Base-by-base conservation (phyloP, 2,329 filamentous ascomycete genomes). In the Nothopassalora personata region DNA sequence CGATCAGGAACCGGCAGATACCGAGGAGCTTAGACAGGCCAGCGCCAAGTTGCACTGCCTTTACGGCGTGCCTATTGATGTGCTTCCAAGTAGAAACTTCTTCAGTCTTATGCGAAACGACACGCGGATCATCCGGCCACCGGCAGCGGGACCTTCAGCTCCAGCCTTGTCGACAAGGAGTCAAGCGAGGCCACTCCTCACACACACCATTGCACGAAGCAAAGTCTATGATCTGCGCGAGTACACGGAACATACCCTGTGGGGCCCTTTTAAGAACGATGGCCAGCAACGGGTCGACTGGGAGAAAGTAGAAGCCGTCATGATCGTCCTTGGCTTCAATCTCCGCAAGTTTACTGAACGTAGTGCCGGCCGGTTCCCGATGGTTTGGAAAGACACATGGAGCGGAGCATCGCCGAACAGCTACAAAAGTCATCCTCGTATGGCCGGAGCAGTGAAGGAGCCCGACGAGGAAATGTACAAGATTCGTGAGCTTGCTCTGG, bases 231-330 rank as follows among this genome's bases (percentile, higher is more conserved):
- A 92, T 68, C 73, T 92, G 51, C 79, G 89, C 1, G 80, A 86
- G 64, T 89, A 90, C 71, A 87, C 82, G 0, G 70, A 75, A 1
- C 71, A 73, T 28, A 86, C 81, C 1, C 71, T 79, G 36, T 92
- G 89, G 88, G 89, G 89, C 0, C 89, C 89, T 0, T 92, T 90
- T 67, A 75, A 81, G 67, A 76, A 82, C 53, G 88, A 91, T 67
- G 83, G 81, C 1, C 80, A 77, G 2, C 80, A 79, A 54, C 72
- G 74, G 5, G 86, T 90, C 0, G 88, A 93, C 72, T 93, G 89
- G 89, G 88, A 92, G 72, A 90, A 89, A 75, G 75, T 91, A 10
- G 89, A 92, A 72, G 85, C 87, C 8, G 82, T 91, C 56, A 83
- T 91, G 79, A 77, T 91, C 3, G 83, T 87, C 1, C 72, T 92